Evolutionary conservation across 2,329 filamentous ascomycete genomes (phyloP).

Genomic region (Coniochaeta ligniaria): DNA sequence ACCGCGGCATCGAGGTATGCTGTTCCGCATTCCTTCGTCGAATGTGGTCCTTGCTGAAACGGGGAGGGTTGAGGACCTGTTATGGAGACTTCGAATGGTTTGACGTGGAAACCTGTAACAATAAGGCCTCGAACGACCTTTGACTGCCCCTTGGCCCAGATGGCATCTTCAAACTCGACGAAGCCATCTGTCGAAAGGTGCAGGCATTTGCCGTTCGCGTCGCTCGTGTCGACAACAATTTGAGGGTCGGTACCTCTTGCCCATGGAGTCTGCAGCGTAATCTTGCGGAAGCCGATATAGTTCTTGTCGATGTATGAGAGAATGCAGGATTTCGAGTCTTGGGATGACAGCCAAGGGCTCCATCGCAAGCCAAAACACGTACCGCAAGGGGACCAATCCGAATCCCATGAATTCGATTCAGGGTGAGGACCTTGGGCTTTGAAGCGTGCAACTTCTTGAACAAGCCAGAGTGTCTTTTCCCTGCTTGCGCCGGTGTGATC

Average conservation of each 20-base stretch:
- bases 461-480: slow-evolving; percentile 33
- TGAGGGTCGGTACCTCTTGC: slow-evolving; percentile 24
- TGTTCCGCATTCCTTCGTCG: slow-evolving; percentile 36
- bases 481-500: neutral
- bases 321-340: slow-evolving; percentile 29
- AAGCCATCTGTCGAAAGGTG: slow-evolving; percentile 45
- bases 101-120: slow-evolving; percentile 40
- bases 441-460: slow-evolving; percentile 44
- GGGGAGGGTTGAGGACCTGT: slow-evolving; percentile 11
- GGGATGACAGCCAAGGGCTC: slow-evolving; percentile 41
- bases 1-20: slow-evolving; percentile 24
- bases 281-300: slow-evolving; percentile 46
- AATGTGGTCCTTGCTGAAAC: slow-evolving; percentile 23
- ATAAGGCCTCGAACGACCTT: slow-evolving; percentile 46
- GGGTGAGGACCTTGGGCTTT: slow-evolving; percentile 37
- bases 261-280: slow-evolving; percentile 33
- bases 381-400: slow-evolving; percentile 39
- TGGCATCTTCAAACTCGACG: slow-evolving; percentile 45
- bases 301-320: slow-evolving; percentile 43
- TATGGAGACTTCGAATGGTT: slow-evolving; percentile 43
- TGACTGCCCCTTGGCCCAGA: slow-evolving; percentile 30
- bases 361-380: slow-evolving; percentile 46
- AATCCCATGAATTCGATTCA: slow-evolving; percentile 29
- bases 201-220: slow-evolving; percentile 41
- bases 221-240: slow-evolving; percentile 30